Base-by-base conservation (phyloP, 805 yeast genomes). In the Candida broadrunensis region DNA sequence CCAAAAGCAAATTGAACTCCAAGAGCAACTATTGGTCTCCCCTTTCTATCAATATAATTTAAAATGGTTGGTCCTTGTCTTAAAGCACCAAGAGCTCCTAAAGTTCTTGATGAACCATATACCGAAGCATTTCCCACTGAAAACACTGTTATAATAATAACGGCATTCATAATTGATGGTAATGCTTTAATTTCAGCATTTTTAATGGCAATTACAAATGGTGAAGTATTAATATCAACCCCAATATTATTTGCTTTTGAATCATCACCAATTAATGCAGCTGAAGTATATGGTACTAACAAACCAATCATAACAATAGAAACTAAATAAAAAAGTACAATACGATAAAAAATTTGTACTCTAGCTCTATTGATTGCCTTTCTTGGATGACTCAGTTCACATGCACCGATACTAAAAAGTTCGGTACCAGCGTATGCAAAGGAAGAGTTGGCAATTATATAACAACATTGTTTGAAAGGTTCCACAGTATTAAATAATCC, bases 381-480 rank as follows among this genome's bases (percentile, higher is more conserved):
- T 62, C 80, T 75, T 37, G 80, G 80, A 59, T 80, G 79, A 30
- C 67, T 69, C 41, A 83, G 78, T 63, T 82, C 88, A 37, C 84
- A 83, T 39, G 84, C 82, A 36, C 83, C 81, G 44, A 82, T 67
- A 46, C 83, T 86, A 54, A 74, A 72, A 45, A 81, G 64, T 60
- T 82, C 88, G 23, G 82, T 77, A 54, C 88, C 86, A 44, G 82
- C 81, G 48, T 79, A 80, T 0, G 85, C 75, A 65, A 81, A 72
- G 49, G 83, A 81, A 27, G 83, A 78, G 26, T 79, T 80, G 46
- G 81, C 74, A 21, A 79, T 80, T 13, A 79, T 73, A 25, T 61
- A 51, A 63, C 85, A 80, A 43, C 81, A 73, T 61, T 83, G 84
- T 55, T 81, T 81, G 62, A 81, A 80, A 24, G 73, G 72, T 45